Conservation (phyloP, 495 filamentous ascomycete species). For the Aspergillus panamensis region DNA sequence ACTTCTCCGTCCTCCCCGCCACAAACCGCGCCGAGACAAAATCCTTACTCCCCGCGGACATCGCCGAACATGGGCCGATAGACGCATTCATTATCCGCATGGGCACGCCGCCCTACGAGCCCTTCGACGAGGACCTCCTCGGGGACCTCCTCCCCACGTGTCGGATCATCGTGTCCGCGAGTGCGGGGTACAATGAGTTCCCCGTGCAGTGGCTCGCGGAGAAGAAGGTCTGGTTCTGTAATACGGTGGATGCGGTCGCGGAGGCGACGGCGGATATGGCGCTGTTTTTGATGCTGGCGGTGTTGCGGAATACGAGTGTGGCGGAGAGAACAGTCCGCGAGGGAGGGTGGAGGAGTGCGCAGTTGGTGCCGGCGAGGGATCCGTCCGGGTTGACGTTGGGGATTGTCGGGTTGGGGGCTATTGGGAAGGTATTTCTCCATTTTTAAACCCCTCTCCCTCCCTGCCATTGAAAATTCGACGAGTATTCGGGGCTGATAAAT, state of each 20-base stretch:
- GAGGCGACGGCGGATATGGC: constrained; percentile 69
- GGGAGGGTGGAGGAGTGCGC: constrained; percentile 44
- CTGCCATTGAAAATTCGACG: too few relatives aligned
- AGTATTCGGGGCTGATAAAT: too few relatives aligned
- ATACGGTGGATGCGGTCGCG: constrained; percentile 64
- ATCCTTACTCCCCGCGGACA: constrained; percentile 12
- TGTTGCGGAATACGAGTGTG: constrained; percentile 56
- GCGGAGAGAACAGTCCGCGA: constrained; percentile 49
- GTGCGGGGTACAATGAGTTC: constrained; percentile 41
- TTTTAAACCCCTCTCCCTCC: too few relatives aligned
- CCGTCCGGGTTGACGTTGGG: constrained; percentile 55
- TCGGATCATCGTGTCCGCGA: constrained; percentile 34
- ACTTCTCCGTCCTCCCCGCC: constrained; percentile 22
- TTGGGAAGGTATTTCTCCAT: constrained; percentile 43
- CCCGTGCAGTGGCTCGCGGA: constrained; percentile 34
- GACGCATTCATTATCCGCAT: constrained; percentile 39
- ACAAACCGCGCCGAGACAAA: constrained; percentile 21
- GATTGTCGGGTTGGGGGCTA: constrained; percentile 76
- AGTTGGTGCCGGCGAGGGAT: constrained; percentile 41
- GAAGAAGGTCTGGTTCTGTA: constrained; percentile 49
- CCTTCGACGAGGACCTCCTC: constrained; percentile 37
- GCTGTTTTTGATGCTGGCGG: constrained; percentile 64
- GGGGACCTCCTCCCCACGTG: constrained; percentile 22
- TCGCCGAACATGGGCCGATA: constrained; percentile 27
- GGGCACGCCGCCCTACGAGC: constrained; percentile 38